phyloP scores from a whole-genome alignment of 2,329 filamentous ascomycete genomes.

The Gliomastix tumulicola region DNA sequence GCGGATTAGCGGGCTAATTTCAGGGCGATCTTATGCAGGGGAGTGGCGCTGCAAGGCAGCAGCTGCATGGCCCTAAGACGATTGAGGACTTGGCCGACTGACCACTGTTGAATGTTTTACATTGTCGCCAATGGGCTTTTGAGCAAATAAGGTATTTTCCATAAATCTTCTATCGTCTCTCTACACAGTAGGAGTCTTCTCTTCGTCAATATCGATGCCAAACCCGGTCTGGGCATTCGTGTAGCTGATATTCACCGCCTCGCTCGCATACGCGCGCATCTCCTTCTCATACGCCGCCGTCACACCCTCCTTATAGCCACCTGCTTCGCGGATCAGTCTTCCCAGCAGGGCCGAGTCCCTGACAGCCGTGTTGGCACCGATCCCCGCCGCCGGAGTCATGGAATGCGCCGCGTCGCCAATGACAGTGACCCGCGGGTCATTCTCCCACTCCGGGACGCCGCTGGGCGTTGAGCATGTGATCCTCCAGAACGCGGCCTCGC shows the following conservation, averaged over 20 bases:
- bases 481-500: constrained; percentile 58
- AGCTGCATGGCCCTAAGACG: no score
- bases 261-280: constrained; percentile 54
- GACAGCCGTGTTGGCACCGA: constrained; percentile 29
- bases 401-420: constrained; percentile 29
- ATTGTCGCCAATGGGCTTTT: no score
- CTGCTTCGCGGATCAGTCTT: constrained; percentile 40
- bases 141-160: no score
- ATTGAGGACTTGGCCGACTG: no score
- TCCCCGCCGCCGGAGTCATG: constrained; percentile 5
- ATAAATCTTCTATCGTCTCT: background rate
- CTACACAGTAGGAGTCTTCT: constrained; percentile 8
- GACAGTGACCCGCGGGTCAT: constrained; percentile 49
- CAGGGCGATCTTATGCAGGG: no score
- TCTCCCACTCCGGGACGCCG: constrained; percentile 54
- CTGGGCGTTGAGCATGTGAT: constrained; percentile 55
- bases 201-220: constrained; percentile 38
- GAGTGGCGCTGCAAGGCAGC: no score
- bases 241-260: constrained; percentile 49
- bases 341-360: constrained; percentile 48
- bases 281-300: constrained; percentile 52
- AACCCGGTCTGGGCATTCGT: constrained; percentile 33
- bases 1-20: no score
- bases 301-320: constrained; percentile 45
- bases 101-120: no score